phyloP scores from a whole-genome alignment of 2,329 filamentous ascomycete genomes.

The Paraphoma chrysanthemicola region DNA sequence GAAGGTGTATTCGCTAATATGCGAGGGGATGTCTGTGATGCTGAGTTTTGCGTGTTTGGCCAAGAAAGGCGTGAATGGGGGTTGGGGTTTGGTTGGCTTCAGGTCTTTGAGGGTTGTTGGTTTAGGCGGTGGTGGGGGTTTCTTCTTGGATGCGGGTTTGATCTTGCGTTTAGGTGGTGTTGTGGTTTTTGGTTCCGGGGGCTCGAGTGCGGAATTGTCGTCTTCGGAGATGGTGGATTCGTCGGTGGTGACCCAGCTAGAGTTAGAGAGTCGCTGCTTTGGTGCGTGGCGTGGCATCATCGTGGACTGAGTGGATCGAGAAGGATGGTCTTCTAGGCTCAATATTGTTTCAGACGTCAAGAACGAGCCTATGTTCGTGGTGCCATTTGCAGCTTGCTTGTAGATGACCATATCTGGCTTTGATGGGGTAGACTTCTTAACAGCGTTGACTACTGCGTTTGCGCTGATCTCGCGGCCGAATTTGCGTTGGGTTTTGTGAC shows the following conservation, averaged over 20 bases:
- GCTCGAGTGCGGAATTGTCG: too few species aligned
- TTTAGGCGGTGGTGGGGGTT: not conserved
- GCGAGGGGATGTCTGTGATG: not conserved
- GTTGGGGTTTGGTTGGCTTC: not conserved
- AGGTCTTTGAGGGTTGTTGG: not conserved
- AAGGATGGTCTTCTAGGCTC: too few species aligned
- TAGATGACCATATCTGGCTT: not conserved
- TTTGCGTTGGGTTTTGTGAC: not conserved
- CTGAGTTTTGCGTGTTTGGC: conserved; percentile 3
- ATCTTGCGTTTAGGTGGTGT: not conserved
- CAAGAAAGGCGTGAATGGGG: conserved; percentile 5
- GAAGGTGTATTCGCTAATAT: conserved; percentile 5
- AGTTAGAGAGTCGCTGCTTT: not conserved
- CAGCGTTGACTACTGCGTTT: not conserved
- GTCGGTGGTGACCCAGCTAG: not conserved
- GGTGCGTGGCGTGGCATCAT: not conserved
- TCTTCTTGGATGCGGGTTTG: not conserved
- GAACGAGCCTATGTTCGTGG: not conserved
- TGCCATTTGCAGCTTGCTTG: not conserved
- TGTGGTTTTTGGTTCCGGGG: not conserved
- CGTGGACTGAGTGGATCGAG: not conserved
- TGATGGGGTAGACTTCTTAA: not conserved
- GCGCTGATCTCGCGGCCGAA: conserved; percentile 7
- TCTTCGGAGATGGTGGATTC: too few species aligned
- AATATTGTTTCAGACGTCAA: not conserved